Percentiles rank a stretch among this genome's conserved stretches.
Conservation (phyloP, 306 rosid species). For the Macrotyloma uniflorum region DNA sequence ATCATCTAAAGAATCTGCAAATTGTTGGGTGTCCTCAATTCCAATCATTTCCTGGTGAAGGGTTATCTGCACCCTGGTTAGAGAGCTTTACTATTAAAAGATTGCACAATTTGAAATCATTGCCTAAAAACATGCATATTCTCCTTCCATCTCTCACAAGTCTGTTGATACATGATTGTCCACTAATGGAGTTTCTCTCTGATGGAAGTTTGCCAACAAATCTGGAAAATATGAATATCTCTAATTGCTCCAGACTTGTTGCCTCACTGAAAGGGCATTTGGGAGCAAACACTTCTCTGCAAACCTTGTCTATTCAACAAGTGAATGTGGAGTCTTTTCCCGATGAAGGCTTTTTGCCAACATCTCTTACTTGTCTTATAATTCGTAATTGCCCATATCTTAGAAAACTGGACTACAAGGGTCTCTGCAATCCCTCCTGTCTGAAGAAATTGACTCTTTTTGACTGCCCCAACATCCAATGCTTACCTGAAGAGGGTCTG, state of each 20-base stretch:
- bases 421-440: too few relatives aligned
- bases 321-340: neutral
- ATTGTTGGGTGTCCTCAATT: too few relatives aligned
- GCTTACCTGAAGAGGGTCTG: too few relatives aligned
- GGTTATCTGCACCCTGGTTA: neutral
- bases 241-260: neutral
- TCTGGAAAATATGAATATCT: neutral
- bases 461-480: too few relatives aligned
- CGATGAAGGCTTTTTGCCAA: neutral
- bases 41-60: too few relatives aligned
- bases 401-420: too few relatives aligned
- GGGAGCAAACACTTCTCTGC: neutral
- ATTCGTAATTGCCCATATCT: neutral
- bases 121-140: neutral
- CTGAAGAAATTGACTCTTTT: too few relatives aligned
- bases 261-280: neutral
- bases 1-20: too few relatives aligned
- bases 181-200: neutral
- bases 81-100: too few relatives aligned
- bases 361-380: neutral
- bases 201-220: neutral
- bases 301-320: neutral
- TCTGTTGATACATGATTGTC: neutral
- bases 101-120: neutral
- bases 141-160: neutral